A percentile compares a stretch with the other conserved stretches of the same genome.
phyloP scores from a whole-genome alignment of 805 yeast genomes.

The Grigorovia yakushimaensis region DNA sequence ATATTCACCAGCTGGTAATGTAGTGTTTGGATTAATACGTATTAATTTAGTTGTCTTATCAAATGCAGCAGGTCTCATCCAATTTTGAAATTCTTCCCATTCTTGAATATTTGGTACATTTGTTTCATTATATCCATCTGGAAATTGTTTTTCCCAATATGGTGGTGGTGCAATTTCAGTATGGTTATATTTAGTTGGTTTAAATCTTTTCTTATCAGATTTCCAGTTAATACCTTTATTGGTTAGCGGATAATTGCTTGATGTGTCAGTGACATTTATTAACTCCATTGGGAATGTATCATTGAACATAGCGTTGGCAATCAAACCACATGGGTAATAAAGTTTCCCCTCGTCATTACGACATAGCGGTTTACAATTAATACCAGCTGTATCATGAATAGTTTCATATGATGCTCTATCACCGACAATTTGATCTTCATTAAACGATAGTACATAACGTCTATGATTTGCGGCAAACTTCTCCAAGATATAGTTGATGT shows the following conservation, averaged over 20 bases:
- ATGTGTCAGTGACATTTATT: slow-evolving; percentile 28
- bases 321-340: slow-evolving; percentile 89
- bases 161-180: slow-evolving; percentile 86
- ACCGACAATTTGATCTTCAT: slow-evolving; percentile 79
- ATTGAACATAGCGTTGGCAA: slow-evolving; percentile 87
- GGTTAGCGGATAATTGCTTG: slow-evolving; percentile 29
- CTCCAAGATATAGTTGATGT: slow-evolving; percentile 70
- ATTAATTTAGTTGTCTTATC: slow-evolving; percentile 58
- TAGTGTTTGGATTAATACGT: slow-evolving; percentile 50
- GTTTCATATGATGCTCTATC: slow-evolving; percentile 45
- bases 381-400: slow-evolving; percentile 41
- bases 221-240: slow-evolving; percentile 74
- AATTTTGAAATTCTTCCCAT: slow-evolving; percentile 84
- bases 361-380: slow-evolving; percentile 58
- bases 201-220: slow-evolving; percentile 61
- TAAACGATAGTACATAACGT: slow-evolving; percentile 80
- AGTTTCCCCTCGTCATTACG: slow-evolving; percentile 44
- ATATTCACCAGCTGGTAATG: slow-evolving; percentile 48
- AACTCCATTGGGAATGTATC: slow-evolving; percentile 55
- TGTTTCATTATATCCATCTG: slow-evolving; percentile 78
- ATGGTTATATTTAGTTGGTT: slow-evolving; percentile 59
- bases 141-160: slow-evolving; percentile 71
- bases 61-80: slow-evolving; percentile 90
- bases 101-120: slow-evolving; percentile 66
- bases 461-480: slow-evolving; percentile 92